phyloP scores from a whole-genome alignment of 257 asterid species.

The Anisodus acutangulus region DNA sequence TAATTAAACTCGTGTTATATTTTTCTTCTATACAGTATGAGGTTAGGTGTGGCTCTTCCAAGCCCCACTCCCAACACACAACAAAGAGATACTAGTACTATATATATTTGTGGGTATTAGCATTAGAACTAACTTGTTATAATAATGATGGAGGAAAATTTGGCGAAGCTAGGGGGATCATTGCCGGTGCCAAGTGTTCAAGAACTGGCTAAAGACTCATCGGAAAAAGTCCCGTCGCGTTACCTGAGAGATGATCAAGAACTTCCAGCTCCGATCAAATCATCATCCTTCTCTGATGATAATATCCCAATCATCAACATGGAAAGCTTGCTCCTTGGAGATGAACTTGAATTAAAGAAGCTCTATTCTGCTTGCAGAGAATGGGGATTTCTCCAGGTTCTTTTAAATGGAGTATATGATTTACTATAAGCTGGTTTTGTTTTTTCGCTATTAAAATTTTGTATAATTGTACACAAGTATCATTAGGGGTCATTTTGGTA shows the following conservation, averaged over 20 bases:
- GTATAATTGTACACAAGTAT: no score
- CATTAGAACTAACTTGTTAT: neutral
- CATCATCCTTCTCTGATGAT: neutral
- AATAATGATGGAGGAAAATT: constrained; percentile 11
- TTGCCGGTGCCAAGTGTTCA: neutral
- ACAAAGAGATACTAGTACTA: neutral
- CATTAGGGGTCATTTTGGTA: no score
- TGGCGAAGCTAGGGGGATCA: neutral
- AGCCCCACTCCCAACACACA: neutral
- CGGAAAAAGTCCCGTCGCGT: neutral
- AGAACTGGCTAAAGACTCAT: neutral
- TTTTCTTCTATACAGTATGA: no score
- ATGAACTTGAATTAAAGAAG: neutral
- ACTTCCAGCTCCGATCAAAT: neutral
- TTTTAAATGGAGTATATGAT: neutral
- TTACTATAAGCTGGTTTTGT: neutral
- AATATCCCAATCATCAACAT: constrained; percentile 14
- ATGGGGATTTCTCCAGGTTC: constrained; percentile 24
- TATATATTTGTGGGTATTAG: neutral
- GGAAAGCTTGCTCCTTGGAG: constrained; percentile 8
- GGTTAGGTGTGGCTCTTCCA: no score
- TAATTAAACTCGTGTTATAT: no score
- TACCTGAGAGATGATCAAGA: constrained; percentile 6
- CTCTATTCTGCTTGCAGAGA: neutral
- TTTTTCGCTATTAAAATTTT: no score